Conservation (phyloP, 371 early-diverging fungal genomes). For the Lichtheimia corymbifera region DNA sequence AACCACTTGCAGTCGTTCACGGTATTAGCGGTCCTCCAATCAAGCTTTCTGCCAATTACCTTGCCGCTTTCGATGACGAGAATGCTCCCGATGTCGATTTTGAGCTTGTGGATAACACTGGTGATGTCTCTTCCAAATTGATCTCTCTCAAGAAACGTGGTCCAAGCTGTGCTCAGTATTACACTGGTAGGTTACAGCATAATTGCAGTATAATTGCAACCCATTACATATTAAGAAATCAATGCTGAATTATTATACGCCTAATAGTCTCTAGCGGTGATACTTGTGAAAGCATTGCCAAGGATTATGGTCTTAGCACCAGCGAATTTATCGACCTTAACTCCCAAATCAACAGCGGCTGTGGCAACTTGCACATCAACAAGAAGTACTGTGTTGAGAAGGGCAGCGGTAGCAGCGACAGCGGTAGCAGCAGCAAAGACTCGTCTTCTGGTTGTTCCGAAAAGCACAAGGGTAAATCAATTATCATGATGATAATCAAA, state of each 20-base stretch:
- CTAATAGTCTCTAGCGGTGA: constrained; percentile 30
- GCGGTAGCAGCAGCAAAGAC: neutral
- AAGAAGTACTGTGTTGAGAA: constrained; percentile 37
- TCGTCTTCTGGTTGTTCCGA: constrained; percentile 13
- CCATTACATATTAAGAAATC: neutral
- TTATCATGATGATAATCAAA: neutral
- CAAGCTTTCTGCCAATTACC: constrained; percentile 15
- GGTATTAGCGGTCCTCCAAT: constrained; percentile 6
- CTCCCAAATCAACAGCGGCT: constrained; percentile 31
- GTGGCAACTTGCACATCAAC: constrained; percentile 37
- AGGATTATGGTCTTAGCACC: constrained; percentile 25
- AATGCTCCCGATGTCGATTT: constrained; percentile 12
- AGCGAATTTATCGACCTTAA: constrained; percentile 28
- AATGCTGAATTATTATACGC: constrained; percentile 1
- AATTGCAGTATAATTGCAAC: neutral
- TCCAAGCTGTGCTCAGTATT: constrained; percentile 16
- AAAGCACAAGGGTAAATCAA: constrained; percentile 12
- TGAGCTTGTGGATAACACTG: constrained; percentile 22
- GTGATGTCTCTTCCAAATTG: constrained; percentile 5
- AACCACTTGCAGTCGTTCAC: constrained; percentile 7
- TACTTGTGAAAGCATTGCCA: constrained; percentile 28
- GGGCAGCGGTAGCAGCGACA: constrained; percentile 4
- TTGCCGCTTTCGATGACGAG: constrained; percentile 19
- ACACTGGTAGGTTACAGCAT: constrained; percentile 17
- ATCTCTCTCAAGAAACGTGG: constrained; percentile 20